Conservation (phyloP, 306 rosid species). For the Canavalia ensiformis region DNA sequence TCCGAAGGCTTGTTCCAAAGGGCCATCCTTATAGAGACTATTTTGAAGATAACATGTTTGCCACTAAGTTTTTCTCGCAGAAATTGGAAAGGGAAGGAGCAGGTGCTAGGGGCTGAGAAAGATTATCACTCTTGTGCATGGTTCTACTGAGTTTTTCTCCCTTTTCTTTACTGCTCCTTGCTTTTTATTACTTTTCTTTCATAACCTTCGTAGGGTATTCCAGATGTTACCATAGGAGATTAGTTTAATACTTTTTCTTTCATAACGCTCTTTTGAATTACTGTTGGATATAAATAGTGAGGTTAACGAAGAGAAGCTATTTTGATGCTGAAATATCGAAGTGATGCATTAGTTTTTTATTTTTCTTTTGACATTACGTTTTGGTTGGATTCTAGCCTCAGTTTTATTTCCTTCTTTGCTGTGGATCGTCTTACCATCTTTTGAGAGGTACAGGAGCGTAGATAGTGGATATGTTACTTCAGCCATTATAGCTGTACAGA, state of each 20-base stretch:
- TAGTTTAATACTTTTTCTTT: slow-evolving; percentile 8
- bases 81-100: slow-evolving; percentile 71
- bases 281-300: slow-evolving; percentile 42
- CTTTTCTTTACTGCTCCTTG: not conserved
- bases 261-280: slow-evolving; percentile 5
- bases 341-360: not conserved
- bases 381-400: slow-evolving; percentile 1
- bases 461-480: not conserved
- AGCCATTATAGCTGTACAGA: not conserved
- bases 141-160: slow-evolving; percentile 20
- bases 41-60: slow-evolving; percentile 86
- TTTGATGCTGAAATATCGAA: slow-evolving; percentile 38
- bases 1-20: slow-evolving; percentile 86
- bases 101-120: slow-evolving; percentile 59
- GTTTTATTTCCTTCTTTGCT: slow-evolving; percentile 4
- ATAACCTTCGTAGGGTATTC: slow-evolving; percentile 34
- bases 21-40: slow-evolving; percentile 89
- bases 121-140: not conserved
- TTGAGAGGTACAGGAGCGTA: slow-evolving; percentile 37
- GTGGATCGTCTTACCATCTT: slow-evolving; percentile 29
- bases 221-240: slow-evolving; percentile 33
- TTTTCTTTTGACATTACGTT: slow-evolving; percentile 8
- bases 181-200: not conserved
- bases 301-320: slow-evolving; percentile 21
- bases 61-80: slow-evolving; percentile 72